Base-by-base conservation (phyloP, 345 rosid genomes). In the Cardamine resedifolia region DNA sequence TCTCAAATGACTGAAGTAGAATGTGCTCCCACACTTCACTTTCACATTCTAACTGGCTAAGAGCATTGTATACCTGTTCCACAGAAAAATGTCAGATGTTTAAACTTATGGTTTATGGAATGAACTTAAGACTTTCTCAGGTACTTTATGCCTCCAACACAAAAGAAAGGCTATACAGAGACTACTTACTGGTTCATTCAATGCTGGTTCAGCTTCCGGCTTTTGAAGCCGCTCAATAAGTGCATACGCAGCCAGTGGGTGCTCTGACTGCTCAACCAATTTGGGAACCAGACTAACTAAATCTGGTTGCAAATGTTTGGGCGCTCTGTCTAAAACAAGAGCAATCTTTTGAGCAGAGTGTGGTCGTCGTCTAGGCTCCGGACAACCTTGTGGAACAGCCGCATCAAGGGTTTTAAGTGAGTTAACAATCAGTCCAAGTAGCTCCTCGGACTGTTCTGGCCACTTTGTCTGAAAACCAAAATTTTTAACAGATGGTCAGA, bases 371-470 rank as follows among this genome's bases (percentile, higher is more conserved):
- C 88, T 85, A 23, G 98, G 98, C 85, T 92, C 99, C 9, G 92
- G 97, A 77, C 95, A 92, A 73, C 96, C 91, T 66, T 90, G 96
- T 44, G 96, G 96, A 81, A 87, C 95, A 77, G 90, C 95, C 78
- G 97, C 96, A 70, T 96, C 99, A 51, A 88, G 86, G 71, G 98
- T 86, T 84, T 94, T 88, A 73, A 96, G 83, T 59, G 98, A 96
- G 81, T 96, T 90, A 14, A 96, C 92, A 77, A 96, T 96, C 85
- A 96, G 81, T 76, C 98, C 97, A 62, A 96, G 72, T 31, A 96
- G 92, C 86, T 96, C 99, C 87, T 90, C 99, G 30, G 97, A 96
- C 81, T 96, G 98, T 81, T 96, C 98, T 1, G 96, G 96, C 97
- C 98, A 90, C 84, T 92, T 92, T 41, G 98, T 85, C 99, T 96